Evolutionary conservation across 148 eudicot species (phyloP), one percentile per base, ranked within the genome.

Genomic region (Pharnaceum exiguum): DNA sequence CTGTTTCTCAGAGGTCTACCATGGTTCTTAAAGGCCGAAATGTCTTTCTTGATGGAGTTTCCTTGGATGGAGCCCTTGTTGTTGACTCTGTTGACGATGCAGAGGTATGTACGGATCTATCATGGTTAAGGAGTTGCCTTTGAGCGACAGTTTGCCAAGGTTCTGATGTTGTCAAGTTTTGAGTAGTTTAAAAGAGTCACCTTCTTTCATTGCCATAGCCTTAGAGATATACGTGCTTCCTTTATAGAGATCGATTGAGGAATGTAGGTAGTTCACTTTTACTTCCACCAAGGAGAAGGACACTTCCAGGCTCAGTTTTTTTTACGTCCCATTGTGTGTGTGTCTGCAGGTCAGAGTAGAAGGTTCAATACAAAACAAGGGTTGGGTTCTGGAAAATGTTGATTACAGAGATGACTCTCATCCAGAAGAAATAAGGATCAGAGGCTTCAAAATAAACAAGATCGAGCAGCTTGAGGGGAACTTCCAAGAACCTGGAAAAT

Each of bases 401-500:
- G 91, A 93, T 66, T 78, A 63, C 71, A 84, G 75, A 48, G 89
- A 93, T 46, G 68, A 76, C 38, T 67, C 83, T 8, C 47, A 61
- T 4, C 95, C 99, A 0, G 99, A 89, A 77, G 96, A 93, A 79
- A 67, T 81, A 40, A 78, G 99, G 55, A 93, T 76, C 35, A 79
- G 99, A 56, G 96, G 99, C 31, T 93, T 93, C 71, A 81, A 69
- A 63, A 64, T 93, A 43, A 88, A 83, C 62, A 85, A 75, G 75
- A 51, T 79, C 5, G 99, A 89, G 77, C 96, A 93, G 71, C 71
- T 88, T 77, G 95, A 93, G 61, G 82, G 69, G 37, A 68, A 68
- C 46, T 85, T 68, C 65, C 75, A 24, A 15, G 76, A 93, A 59
- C 86, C 96, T 18, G 95, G 96, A 13, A 83, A 76, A 37, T 74